These are phyloP conservation scores for Ophiocordyceps robertsii DNA, from an alignment of 2,329 filamentous ascomycete species.

Conservation along the genomic window DNA sequence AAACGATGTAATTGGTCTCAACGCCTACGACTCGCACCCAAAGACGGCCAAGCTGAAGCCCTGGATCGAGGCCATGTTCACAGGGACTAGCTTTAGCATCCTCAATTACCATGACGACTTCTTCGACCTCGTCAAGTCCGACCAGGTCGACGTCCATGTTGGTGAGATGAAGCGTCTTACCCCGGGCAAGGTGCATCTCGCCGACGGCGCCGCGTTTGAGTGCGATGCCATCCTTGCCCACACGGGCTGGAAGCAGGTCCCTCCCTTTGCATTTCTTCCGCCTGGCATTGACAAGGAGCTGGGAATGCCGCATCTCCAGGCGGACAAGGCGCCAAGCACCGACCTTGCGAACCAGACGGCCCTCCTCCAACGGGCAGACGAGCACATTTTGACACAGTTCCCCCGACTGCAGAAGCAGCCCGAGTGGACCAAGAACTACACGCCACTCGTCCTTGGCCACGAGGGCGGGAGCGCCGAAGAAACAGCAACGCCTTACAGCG, in stretches of 20 bases:
- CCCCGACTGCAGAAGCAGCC: constrained; percentile 40
- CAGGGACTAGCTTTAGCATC: constrained; percentile 42
- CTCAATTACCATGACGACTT: constrained; percentile 46
- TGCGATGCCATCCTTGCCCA: constrained; percentile 40
- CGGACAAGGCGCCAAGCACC: constrained; percentile 5
- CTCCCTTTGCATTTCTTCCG: constrained; percentile 38
- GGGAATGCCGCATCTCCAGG: constrained; percentile 30
- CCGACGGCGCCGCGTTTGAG: constrained; percentile 29
- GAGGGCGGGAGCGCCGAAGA: constrained; percentile 20
- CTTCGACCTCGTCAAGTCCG: constrained; percentile 39
- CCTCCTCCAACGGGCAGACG: constrained; percentile 30
- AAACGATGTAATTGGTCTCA: constrained; percentile 38
- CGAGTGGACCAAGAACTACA: constrained; percentile 29
- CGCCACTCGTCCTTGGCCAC: constrained; percentile 23
- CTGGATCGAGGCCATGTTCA: constrained; percentile 36
- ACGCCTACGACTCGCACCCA: constrained; percentile 39
- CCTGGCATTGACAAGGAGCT: constrained; percentile 30
- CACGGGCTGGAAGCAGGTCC: constrained; percentile 44
- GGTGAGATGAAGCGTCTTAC: constrained; percentile 35
- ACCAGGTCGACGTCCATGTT: constrained; percentile 37
- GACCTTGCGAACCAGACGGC: constrained; percentile 21
- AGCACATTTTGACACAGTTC: constrained; percentile 37
- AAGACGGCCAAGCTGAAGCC: constrained; percentile 40
- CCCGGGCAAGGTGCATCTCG: constrained; percentile 32
- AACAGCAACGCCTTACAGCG: constrained; percentile 13